Evolutionary conservation across 805 yeast species (phyloP).

Genomic region (Saturnispora hagleri): DNA sequence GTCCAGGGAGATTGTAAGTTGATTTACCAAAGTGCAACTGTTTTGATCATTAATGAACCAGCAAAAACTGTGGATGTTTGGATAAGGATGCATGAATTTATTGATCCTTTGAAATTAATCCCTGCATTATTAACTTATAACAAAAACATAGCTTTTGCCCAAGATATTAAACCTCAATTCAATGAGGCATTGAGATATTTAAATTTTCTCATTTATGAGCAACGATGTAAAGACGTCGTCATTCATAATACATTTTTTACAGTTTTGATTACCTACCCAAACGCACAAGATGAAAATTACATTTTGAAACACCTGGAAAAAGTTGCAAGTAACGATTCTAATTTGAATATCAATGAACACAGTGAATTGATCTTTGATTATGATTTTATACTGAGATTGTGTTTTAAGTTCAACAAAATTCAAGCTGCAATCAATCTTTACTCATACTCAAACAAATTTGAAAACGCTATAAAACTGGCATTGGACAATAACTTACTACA

Average conservation of each 20-base stretch:
- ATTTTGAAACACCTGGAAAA: conserved; percentile 42
- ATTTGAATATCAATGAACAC: conserved; percentile 8
- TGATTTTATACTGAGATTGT: conserved; percentile 67
- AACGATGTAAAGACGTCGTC: conserved; percentile 33
- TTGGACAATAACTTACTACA: conserved; percentile 50
- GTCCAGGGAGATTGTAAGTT: conserved; percentile 37
- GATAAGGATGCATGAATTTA: conserved; percentile 44
- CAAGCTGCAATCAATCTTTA: conserved; percentile 69
- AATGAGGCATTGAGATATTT: conserved; percentile 65
- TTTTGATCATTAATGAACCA: conserved; percentile 60
- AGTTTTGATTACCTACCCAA: conserved; percentile 46
- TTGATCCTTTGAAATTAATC: conserved; percentile 57
- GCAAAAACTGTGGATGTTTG: conserved; percentile 66
- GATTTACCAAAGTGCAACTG: conserved; percentile 61
- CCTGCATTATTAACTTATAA: conserved; percentile 72
- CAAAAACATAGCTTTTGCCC: conserved; percentile 30
- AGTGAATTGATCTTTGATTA: conserved; percentile 46
- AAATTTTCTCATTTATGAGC: conserved; percentile 40
- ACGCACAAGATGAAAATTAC: conserved; percentile 34
- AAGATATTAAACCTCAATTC: conserved; percentile 31
- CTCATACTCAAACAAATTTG: conserved; percentile 57
- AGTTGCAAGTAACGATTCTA: conserved; percentile 13
- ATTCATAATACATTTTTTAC: conserved; percentile 67
- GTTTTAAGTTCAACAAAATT: conserved; percentile 48
- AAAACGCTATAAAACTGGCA: conserved; percentile 75